Conservation (phyloP, 768 basidiomycete species). For the Trametes sanguinea region DNA sequence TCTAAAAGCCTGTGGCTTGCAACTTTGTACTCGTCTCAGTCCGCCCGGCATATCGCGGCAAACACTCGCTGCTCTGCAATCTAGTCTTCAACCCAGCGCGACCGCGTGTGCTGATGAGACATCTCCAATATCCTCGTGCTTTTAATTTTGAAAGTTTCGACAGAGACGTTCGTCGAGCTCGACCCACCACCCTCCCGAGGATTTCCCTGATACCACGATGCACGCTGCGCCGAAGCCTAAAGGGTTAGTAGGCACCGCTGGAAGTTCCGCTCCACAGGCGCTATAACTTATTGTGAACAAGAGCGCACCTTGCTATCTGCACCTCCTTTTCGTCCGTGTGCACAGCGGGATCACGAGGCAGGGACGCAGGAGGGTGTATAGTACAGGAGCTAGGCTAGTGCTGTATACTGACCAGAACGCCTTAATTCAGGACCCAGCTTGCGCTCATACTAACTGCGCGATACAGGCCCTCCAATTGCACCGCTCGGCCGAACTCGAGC, state of each 20-base stretch:
- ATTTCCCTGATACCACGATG: neutral
- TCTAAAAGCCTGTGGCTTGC: too few species aligned
- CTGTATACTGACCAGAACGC: neutral
- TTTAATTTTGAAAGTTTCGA: conserved; percentile 10
- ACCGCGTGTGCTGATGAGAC: neutral
- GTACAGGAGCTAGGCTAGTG: neutral
- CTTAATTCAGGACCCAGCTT: conserved; percentile 10
- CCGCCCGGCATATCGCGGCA: neutral
- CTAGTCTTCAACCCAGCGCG: neutral
- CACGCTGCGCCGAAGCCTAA: neutral
- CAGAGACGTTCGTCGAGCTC: neutral
- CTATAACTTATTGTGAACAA: neutral
- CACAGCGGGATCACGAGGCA: neutral
- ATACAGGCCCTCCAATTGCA: neutral
- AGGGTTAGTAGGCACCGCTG: neutral
- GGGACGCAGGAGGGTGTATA: neutral
- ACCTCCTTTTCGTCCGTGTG: neutral
- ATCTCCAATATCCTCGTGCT: conserved; percentile 1
- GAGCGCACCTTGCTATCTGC: neutral
- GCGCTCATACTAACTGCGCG: neutral
- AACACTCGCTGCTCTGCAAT: neutral
- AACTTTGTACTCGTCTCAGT: neutral
- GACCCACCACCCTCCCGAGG: neutral
- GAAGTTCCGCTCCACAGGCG: conserved; percentile 4
- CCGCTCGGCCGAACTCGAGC: neutral